A percentile compares a stretch with the other conserved stretches of the same genome.
Conservation (phyloP, 768 basidiomycete species). For the Cystofilobasidium bisporidii region DNA sequence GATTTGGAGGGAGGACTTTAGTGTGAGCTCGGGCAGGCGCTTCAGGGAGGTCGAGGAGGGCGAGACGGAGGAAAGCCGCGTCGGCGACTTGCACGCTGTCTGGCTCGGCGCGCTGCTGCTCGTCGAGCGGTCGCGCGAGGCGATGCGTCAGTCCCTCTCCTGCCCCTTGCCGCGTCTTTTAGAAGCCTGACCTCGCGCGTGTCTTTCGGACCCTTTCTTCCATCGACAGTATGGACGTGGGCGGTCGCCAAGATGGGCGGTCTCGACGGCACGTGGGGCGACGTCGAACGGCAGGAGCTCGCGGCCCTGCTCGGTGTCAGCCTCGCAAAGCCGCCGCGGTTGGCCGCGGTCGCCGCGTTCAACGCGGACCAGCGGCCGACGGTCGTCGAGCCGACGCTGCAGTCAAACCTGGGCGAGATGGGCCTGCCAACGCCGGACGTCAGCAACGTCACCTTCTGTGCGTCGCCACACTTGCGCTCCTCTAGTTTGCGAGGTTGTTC, state of each 20-base stretch:
- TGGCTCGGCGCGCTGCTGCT: conserved; percentile 20
- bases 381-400: conserved; percentile 32
- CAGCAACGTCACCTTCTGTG: conserved; percentile 37
- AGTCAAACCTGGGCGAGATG: conserved; percentile 31
- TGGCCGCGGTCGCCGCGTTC: conserved; percentile 34
- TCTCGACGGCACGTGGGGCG: conserved; percentile 8
- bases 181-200: too few species aligned
- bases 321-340: conserved; percentile 31
- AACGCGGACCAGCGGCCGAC: conserved; percentile 35
- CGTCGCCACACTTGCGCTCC: background rate
- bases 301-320: conserved; percentile 21
- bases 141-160: conserved; percentile 1
- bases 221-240: conserved; percentile 36
- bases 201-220: background rate
- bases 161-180: too few species aligned
- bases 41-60: conserved; percentile 23
- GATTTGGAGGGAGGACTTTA: conserved; percentile 22
- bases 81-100: conserved; percentile 21
- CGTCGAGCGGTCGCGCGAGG: conserved; percentile 23
- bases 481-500: too few species aligned
- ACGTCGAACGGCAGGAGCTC: background rate
- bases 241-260: conserved; percentile 34
- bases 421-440: conserved; percentile 37
- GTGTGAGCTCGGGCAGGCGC: background rate
- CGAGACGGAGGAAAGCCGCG: background rate